phyloP scores from a whole-genome alignment of 116 monocot genomes.

The Cymodocea nodosa region DNA sequence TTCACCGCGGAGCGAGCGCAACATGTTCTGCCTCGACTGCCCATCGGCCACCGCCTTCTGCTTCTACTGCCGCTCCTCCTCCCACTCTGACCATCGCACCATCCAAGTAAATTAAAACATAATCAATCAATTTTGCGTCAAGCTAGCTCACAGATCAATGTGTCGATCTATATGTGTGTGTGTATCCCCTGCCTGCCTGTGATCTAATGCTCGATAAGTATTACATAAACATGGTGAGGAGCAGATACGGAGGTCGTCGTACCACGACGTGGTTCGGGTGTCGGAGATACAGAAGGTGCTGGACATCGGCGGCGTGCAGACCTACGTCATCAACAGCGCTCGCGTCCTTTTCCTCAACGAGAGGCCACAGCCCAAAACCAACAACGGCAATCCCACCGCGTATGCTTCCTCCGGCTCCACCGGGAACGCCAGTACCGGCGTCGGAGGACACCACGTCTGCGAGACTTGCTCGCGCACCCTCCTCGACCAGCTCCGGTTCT shows the following conservation, averaged over 20 bases:
- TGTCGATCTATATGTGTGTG: too few species aligned
- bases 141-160: too few species aligned
- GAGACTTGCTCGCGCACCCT: slow-evolving; percentile 72
- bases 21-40: slow-evolving; percentile 94
- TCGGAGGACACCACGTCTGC: slow-evolving; percentile 37
- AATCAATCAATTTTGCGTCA: neutral
- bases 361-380: slow-evolving; percentile 71
- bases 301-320: slow-evolving; percentile 85
- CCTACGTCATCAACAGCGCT: slow-evolving; percentile 97
- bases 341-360: slow-evolving; percentile 88
- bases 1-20: slow-evolving; percentile 70
- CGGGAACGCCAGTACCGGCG: slow-evolving; percentile 2
- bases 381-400: neutral
- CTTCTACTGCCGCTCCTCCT: slow-evolving; percentile 66
- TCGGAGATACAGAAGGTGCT: slow-evolving; percentile 70
- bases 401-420: slow-evolving; percentile 1
- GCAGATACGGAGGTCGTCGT: slow-evolving; percentile 83
- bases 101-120: slow-evolving; percentile 40
- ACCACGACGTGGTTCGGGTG: slow-evolving; percentile 91
- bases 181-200: neutral
- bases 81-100: slow-evolving; percentile 60
- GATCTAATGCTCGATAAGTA: neutral
- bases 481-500: slow-evolving; percentile 87
- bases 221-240: too few species aligned
- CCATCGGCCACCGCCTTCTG: slow-evolving; percentile 44